Evolutionary conservation across 2,329 filamentous ascomycete species (phyloP), one percentile per base, ranked within the genome.

Genomic region (Neonectria ditissima): DNA sequence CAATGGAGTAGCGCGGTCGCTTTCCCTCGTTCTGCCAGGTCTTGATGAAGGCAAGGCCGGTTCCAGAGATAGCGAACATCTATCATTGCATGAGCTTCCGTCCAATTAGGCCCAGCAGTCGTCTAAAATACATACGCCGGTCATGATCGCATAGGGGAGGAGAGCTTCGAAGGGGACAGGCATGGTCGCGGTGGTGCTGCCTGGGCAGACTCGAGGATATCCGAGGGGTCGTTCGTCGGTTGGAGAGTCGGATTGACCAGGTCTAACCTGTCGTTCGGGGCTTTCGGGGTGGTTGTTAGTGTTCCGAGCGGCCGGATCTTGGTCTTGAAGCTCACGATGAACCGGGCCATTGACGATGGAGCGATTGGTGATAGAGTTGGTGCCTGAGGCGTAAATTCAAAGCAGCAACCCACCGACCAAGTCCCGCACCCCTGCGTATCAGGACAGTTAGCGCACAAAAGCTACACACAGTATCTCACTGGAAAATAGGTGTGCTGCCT

Each of bases 111-210:
- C 30, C 45, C 59, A 59, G 55, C 44, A 63, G 34, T 54, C 57
- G 52, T 62, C n/a, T 47, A 52, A 55, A 54, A 22, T 8, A 77
- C 86, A 78, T 83, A 90, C 87, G 74, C 79, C 82, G 72, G 87
- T 77, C 77, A 90, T 86, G 82, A 90, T 89, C 78, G 80, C 88
- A 78, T 89, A 90, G 45, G 88, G 87, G 78, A 90, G 81, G 69
- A 90, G 75, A 53, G 87, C 80, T 79, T 90, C 88, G 80, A 89
- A 90, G 51, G 88, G 88, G 68, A 90, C 80, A 63, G 86, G 85
- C 88, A 90, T 90, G 65, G 59, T 72, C 73, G 70, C 62, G 67
- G 56, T 57, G 69, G 65, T 55, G 76, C 75, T 76, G 73, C 75
- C 66, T 67, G 56, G 63, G 76, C 74, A 75, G 77, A 70, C 75